Percentiles rank a stretch among this genome's conserved stretches.
phyloP scores from a whole-genome alignment of 148 eudicot species.

The Fagopyrum tataricum region DNA sequence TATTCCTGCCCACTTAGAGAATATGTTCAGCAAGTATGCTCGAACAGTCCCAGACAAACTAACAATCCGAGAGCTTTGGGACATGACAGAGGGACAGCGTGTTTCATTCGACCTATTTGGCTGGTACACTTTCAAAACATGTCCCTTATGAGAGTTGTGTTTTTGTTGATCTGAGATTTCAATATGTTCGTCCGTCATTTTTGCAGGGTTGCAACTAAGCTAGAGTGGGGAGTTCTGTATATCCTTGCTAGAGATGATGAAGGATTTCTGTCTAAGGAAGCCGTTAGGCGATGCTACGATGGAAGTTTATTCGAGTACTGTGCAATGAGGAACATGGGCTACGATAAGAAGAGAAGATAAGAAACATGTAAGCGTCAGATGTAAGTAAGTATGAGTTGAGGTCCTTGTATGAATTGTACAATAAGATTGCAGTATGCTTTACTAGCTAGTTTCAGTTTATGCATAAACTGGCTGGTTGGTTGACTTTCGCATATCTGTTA shows the following conservation, averaged over 20 bases:
- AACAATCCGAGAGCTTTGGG: conserved; percentile 65
- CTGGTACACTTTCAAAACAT: conserved; percentile 25
- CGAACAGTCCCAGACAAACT: conserved; percentile 63
- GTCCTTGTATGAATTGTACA: conserved; percentile 1
- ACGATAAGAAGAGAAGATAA: conserved; percentile 30
- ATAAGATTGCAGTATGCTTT: neutral
- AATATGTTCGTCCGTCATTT: neutral
- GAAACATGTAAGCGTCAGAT: neutral
- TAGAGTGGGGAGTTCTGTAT: conserved; percentile 52
- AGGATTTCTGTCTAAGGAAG: conserved; percentile 60
- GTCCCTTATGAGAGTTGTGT: neutral
- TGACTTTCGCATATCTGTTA: neutral
- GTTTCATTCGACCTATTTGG: conserved; percentile 59
- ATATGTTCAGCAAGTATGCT: conserved; percentile 75
- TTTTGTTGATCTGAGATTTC: neutral
- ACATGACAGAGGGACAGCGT: conserved; percentile 70
- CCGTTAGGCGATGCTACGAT: conserved; percentile 51
- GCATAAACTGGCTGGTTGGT: neutral
- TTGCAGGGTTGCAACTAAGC: conserved; percentile 46
- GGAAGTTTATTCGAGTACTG: conserved; percentile 67
- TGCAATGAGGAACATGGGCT: conserved; percentile 41
- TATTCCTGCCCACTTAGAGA: conserved; percentile 48
- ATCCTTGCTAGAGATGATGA: conserved; percentile 55
- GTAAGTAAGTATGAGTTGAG: neutral
- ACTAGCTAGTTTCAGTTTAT: neutral